Evolutionary conservation across 139 green algal species (phyloP).

Genomic region (Micromonas commoda): DNA sequence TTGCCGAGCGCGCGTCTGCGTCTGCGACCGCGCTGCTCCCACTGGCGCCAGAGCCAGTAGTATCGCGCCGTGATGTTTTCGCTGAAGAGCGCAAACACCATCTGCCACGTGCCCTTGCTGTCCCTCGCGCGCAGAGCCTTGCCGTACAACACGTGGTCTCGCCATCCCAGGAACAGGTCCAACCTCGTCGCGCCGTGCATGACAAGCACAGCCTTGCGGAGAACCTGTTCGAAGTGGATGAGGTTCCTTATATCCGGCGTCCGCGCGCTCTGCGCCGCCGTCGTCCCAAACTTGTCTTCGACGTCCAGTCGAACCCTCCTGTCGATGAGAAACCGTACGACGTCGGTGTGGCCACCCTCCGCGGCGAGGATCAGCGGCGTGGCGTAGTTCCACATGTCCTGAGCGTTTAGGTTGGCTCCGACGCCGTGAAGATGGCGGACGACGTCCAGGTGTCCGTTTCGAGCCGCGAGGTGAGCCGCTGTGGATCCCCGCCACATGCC

Average conservation of each 20-base stretch:
- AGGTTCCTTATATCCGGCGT: not conserved
- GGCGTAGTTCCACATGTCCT: conserved; percentile 21
- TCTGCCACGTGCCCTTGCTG: not conserved
- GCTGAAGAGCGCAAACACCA: not conserved
- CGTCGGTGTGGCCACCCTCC: conserved; percentile 18
- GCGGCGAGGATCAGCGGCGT: conserved; percentile 22
- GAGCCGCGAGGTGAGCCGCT: conserved; percentile 10
- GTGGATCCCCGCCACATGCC: not conserved
- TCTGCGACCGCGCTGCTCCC: not conserved
- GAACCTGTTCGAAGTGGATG: not conserved
- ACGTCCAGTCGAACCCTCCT: too few relatives aligned
- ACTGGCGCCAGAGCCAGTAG: not conserved
- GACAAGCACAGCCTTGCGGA: not conserved
- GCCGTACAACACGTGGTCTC: not conserved
- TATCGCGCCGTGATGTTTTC: not conserved
- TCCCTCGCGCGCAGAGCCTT: not conserved
- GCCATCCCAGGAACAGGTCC: not conserved
- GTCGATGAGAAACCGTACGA: conserved; percentile 1
- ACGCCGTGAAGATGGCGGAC: not conserved
- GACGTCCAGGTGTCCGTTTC: conserved; percentile 1
- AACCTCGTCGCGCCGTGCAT: not conserved
- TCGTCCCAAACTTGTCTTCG: conserved; percentile 6
- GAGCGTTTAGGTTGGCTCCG: conserved; percentile 2
- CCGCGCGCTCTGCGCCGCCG: not conserved
- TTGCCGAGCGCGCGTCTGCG: not conserved